Base-by-base conservation (phyloP, 352 stramenopile genomes). In the Phytophthora rubi region DNA sequence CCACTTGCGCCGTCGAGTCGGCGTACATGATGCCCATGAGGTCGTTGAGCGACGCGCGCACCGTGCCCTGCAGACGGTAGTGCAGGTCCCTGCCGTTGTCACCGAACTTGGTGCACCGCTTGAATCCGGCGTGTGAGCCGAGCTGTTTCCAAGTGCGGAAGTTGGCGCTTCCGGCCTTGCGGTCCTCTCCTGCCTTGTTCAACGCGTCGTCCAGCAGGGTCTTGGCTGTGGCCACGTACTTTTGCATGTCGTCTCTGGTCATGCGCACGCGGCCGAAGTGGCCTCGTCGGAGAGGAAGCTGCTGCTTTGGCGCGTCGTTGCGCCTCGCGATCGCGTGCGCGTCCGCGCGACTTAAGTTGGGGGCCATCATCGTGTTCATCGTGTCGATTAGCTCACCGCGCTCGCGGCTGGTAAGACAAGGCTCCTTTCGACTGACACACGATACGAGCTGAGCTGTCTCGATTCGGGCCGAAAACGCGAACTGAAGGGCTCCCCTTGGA, bases 1-100 rank as follows among this genome's bases (percentile, higher is more conserved):
- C 56, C 26, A 88, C 59, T 48, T 84, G 80, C 4, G 53, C 23
- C 51, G 76, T 80, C 59, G 79, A 82, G 60, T 89, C 78, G 18
- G 82, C 81, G 61, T 83, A 86, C 45, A 92, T 73, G 54, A 88
- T 68, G 9, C 75, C 77, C 85, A 92, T 91, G 65, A 92, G 76
- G 42, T 85, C 79, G 51, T 77, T 69, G 53, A 92, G 68, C 23
- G 81, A 78, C 10, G 81, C 73, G n/a, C 75, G 74, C 8, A 90
- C 74, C 5, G 78, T 73, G 18, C 85, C 85, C 45, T 92, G 81
- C 12, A 92, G 58, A 30, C 80, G 82, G 68, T 90, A 87, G 58
- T 83, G 76, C 59, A 85, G 59, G 37, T 79, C 71, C 59, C 67
- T 45, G 18, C 64, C 57, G 62, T 76, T 76, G 30, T 70, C 73